Conservation (phyloP, 1,284 basidiomycete genomes). For the Phellinidium pouzarii region DNA sequence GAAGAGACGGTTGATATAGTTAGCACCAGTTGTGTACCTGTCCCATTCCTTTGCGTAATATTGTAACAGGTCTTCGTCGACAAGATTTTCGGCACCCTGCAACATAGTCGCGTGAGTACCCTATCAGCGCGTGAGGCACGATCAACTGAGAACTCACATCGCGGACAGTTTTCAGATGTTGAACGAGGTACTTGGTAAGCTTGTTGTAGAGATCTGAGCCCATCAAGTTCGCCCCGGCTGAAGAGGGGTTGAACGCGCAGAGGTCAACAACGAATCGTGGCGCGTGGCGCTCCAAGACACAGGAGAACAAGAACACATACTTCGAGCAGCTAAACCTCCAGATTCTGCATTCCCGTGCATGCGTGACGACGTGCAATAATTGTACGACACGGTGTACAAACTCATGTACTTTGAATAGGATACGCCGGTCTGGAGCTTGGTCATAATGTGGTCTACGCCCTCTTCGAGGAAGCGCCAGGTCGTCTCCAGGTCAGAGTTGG, state of each 20-base stretch:
- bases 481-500: slow-evolving; percentile 68
- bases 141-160: slow-evolving; percentile 38
- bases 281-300: slow-evolving; percentile 15
- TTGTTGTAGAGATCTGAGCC: slow-evolving; percentile 92
- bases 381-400: slow-evolving; percentile 92
- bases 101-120: slow-evolving; percentile 15
- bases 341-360: slow-evolving; percentile 60
- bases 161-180: slow-evolving; percentile 66
- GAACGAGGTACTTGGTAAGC: slow-evolving; percentile 78
- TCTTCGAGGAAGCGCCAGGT: slow-evolving; percentile 87
- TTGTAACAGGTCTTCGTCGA: slow-evolving; percentile 83
- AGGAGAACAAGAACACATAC: slow-evolving; percentile 36
- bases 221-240: slow-evolving; percentile 90
- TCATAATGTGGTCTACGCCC: slow-evolving; percentile 94
- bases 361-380: slow-evolving; percentile 91
- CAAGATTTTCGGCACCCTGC: slow-evolving; percentile 73
- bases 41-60: slow-evolving; percentile 96
- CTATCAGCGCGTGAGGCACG: slow-evolving; percentile 15
- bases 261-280: slow-evolving; percentile 16
- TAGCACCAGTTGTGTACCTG: slow-evolving; percentile 92
- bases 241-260: slow-evolving; percentile 21
- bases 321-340: slow-evolving; percentile 47
- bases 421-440: slow-evolving; percentile 79
- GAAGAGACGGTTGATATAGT: slow-evolving; percentile 93
- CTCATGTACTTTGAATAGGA: slow-evolving; percentile 91